These are phyloP conservation scores for Exophiala sideris DNA, from an alignment of 2,329 filamentous ascomycete species.

Conservation along the genomic window DNA sequence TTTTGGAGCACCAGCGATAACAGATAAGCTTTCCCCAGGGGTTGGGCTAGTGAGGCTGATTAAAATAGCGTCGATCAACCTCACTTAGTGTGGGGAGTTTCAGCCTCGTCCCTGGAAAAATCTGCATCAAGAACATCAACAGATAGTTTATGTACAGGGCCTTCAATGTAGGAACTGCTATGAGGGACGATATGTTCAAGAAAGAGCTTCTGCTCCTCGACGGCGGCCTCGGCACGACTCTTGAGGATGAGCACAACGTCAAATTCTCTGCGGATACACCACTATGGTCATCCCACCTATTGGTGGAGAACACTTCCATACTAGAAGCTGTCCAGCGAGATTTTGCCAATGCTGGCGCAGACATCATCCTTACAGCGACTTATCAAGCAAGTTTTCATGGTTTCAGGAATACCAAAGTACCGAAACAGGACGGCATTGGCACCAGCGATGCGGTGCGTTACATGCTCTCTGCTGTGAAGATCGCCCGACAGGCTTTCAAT, in stretches of 20 bases:
- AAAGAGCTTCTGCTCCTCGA: constrained; percentile 54
- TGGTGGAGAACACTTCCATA: constrained; percentile 53
- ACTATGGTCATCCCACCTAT: constrained; percentile 66
- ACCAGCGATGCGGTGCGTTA: constrained; percentile 28
- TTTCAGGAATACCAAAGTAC: constrained; percentile 49
- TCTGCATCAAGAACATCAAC: not conserved
- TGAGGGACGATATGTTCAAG: constrained; percentile 2
- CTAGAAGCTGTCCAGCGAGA: constrained; percentile 55
- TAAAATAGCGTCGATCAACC: not conserved
- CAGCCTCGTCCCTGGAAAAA: constrained; percentile 1
- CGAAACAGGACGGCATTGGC: constrained; percentile 12
- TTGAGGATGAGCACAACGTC: constrained; percentile 55
- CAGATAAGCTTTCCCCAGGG: constrained; percentile 1
- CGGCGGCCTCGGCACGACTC: constrained; percentile 65
- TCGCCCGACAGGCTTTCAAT: constrained; percentile 39
- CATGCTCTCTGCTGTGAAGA: constrained; percentile 37
- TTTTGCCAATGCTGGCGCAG: constrained; percentile 56
- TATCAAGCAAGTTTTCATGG: constrained; percentile 62
- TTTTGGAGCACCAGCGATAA: not conserved
- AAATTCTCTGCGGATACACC: constrained; percentile 55
- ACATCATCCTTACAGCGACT: constrained; percentile 64
- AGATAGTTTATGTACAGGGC: not conserved
- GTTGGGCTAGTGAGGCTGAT: not conserved
- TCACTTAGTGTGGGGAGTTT: not conserved
- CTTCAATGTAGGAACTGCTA: not conserved